Evolutionary conservation across 1,284 basidiomycete genomes (phyloP).

Genomic region (Pseudozyma flocculosa): DNA sequence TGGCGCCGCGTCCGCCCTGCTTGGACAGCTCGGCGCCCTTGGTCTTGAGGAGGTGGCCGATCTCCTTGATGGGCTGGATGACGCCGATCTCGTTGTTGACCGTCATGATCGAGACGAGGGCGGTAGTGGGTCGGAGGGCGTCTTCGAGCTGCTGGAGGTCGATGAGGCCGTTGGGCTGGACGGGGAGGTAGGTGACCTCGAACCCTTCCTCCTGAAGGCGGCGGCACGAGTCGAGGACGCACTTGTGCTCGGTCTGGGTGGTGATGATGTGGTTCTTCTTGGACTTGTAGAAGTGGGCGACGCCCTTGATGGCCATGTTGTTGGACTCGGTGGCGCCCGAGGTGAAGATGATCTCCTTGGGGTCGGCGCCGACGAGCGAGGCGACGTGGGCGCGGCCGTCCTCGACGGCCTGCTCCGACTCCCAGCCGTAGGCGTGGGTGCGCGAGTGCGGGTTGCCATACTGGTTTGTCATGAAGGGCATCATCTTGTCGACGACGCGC

Average conservation of each 20-base stretch:
- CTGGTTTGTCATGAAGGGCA: constrained; percentile 92
- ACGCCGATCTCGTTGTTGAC: constrained; percentile 99
- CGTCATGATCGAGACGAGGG: constrained; percentile 91
- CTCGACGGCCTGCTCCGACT: constrained; percentile 92
- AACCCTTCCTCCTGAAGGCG: constrained; percentile 94
- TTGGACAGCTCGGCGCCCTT: constrained; percentile 69
- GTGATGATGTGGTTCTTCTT: constrained; percentile 64
- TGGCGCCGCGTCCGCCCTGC: constrained; percentile 60
- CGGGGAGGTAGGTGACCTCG: constrained; percentile 95
- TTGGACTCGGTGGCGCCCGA: constrained; percentile 98
- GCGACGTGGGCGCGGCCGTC: constrained; percentile 88
- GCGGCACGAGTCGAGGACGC: constrained; percentile 95
- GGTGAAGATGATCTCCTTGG: constrained; percentile 96
- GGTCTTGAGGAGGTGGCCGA: constrained; percentile 73
- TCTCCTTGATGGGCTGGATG: constrained; percentile 95
- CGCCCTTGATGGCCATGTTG: constrained; percentile 97
- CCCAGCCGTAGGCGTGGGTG: constrained; percentile 99
- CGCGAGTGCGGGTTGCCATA: constrained; percentile 98
- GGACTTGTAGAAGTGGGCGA: constrained; percentile 73
- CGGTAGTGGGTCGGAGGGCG: constrained; percentile 79
- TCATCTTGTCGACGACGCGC: constrained; percentile 93
- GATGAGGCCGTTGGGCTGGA: constrained; percentile 81
- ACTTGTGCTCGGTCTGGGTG: constrained; percentile 82
- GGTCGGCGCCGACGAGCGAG: constrained; percentile 85
- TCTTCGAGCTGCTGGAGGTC: constrained; percentile 73